These are phyloP conservation scores for Amanita inopinata DNA, from an alignment of 768 basidiomycete genomes.

Conservation along the genomic window DNA sequence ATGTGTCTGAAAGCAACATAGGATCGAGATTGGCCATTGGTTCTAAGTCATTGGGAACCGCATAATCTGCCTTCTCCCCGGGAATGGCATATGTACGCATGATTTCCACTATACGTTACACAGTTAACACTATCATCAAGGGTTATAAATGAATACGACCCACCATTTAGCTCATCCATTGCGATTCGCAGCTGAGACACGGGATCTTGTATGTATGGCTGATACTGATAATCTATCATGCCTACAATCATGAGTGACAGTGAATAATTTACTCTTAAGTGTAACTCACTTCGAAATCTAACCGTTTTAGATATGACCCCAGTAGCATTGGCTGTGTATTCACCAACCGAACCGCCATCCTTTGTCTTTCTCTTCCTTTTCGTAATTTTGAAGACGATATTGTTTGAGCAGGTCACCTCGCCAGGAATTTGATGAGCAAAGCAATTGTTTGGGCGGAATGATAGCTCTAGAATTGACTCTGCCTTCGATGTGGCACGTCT, in stretches of 20 bases:
- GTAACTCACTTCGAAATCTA: constrained; percentile 75
- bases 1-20: constrained; percentile 19
- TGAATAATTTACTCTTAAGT: neutral
- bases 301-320: constrained; percentile 77
- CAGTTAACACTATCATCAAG: constrained; percentile 1
- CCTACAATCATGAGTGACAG: constrained; percentile 36
- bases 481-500: constrained; percentile 52
- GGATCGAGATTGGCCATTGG: constrained; percentile 41
- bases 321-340: constrained; percentile 65
- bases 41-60: constrained; percentile 22
- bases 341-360: constrained; percentile 36
- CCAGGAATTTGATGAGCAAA: constrained; percentile 83
- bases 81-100: constrained; percentile 65
- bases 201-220: constrained; percentile 64
- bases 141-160: constrained; percentile 11
- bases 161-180: constrained; percentile 80
- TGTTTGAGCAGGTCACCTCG: constrained; percentile 65
- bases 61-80: constrained; percentile 58
- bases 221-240: constrained; percentile 91
- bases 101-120: constrained; percentile 48
- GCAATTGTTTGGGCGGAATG: constrained; percentile 60
- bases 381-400: constrained; percentile 78
- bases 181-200: constrained; percentile 58
- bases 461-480: constrained; percentile 66
- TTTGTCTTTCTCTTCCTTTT: constrained; percentile 51